These are phyloP conservation scores for Daldinia sp. DNA, from an alignment of 2,329 filamentous ascomycete species.

Conservation along the genomic window DNA sequence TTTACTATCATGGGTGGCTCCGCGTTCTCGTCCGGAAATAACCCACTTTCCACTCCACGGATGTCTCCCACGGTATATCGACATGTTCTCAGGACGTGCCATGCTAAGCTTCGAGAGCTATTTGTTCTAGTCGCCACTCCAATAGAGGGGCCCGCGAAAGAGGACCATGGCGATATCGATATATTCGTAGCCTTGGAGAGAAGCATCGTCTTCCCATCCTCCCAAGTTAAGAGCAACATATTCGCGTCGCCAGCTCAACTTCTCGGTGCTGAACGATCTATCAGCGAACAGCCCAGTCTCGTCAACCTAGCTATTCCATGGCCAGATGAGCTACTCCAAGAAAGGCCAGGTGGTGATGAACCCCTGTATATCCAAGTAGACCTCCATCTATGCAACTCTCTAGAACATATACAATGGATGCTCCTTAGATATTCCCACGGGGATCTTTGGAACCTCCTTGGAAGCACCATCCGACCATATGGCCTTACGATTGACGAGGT, in stretches of 20 bases:
- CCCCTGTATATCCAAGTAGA: constrained; percentile 73
- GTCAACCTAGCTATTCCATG: constrained; percentile 64
- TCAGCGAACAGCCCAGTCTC: constrained; percentile 39
- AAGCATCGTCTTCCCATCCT: constrained; percentile 19
- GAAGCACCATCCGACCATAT: constrained; percentile 67
- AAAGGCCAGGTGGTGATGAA: constrained; percentile 18
- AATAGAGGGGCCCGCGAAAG: constrained; percentile 74
- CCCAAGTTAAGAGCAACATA: not conserved
- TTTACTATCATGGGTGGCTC: constrained; percentile 68
- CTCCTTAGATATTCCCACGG: constrained; percentile 75
- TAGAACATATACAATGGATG: constrained; percentile 64
- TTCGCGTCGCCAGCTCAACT: constrained; percentile 35
- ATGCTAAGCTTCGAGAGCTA: constrained; percentile 56
- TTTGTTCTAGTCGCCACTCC: constrained; percentile 66
- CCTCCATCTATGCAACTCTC: constrained; percentile 60
- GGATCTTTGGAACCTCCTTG: constrained; percentile 73
- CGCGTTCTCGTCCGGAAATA: constrained; percentile 59
- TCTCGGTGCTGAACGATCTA: constrained; percentile 56
- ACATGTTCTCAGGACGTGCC: constrained; percentile 56
- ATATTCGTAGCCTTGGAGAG: constrained; percentile 62
- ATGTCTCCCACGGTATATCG: constrained; percentile 69
- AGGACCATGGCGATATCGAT: constrained; percentile 76
- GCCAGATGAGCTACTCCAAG: constrained; percentile 47
- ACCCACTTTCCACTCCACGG: constrained; percentile 68
- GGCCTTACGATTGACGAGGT: constrained; percentile 72